Evolutionary conservation across 1,139 yeast species (phyloP).

Genomic region (Kurtzmaniella natalensis): DNA sequence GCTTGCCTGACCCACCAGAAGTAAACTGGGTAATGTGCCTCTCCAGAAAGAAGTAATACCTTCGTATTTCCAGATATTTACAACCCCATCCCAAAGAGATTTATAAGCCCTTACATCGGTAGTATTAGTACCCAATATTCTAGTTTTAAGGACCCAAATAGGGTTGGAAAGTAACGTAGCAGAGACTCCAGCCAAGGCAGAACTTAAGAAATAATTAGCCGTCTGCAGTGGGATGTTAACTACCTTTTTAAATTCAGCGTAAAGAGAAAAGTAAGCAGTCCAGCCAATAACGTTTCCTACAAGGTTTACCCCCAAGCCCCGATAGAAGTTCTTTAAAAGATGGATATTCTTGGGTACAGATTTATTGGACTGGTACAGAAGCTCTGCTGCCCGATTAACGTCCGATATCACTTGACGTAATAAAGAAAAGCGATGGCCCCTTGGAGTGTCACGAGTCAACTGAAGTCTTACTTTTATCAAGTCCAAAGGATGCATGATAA

Average conservation of each 20-base stretch:
- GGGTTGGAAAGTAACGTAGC: conserved; percentile 85
- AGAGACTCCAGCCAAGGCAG: conserved; percentile 60
- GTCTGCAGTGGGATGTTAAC: conserved; percentile 17
- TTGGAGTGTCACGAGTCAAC: conserved; percentile 16
- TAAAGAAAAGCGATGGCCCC: conserved; percentile 10
- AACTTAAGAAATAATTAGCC: conserved; percentile 31
- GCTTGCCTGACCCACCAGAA: conserved; percentile 87
- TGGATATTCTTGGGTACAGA: conserved; percentile 10
- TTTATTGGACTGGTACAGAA: conserved; percentile 5
- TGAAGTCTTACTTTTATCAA: conserved; percentile 80
- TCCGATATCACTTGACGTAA: conserved; percentile 16
- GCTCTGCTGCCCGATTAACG: conserved; percentile 14
- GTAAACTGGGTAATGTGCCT: conserved; percentile 76
- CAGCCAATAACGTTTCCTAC: conserved; percentile 84
- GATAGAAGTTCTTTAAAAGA: conserved; percentile 35
- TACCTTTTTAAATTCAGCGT: conserved; percentile 50
- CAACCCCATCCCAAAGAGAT: conserved; percentile 54
- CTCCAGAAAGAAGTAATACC: conserved; percentile 75
- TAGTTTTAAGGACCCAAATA: conserved; percentile 85
- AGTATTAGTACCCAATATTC: conserved; percentile 64
- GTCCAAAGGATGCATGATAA: conserved; percentile 85
- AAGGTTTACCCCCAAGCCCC: conserved; percentile 80
- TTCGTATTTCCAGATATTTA: conserved; percentile 49
- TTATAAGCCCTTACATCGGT: conserved; percentile 47
- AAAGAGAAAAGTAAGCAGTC: conserved; percentile 79